These are phyloP conservation scores for Sphaerosporella brunnea DNA, from an alignment of 495 filamentous ascomycete species.

Conservation along the genomic window DNA sequence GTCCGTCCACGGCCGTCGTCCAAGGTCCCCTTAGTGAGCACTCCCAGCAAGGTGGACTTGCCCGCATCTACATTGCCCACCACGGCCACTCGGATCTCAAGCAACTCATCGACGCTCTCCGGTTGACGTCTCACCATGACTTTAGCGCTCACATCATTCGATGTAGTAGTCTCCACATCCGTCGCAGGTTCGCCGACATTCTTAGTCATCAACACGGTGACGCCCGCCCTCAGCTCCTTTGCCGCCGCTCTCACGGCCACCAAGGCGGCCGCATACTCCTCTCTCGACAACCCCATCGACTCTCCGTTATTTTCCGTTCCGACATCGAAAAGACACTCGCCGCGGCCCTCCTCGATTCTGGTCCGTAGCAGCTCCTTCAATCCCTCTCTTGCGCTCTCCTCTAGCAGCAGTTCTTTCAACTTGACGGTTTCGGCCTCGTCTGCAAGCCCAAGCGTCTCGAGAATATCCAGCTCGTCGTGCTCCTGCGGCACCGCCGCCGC, in stretches of 20 bases:
- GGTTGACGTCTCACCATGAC: slow-evolving; percentile 63
- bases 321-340: slow-evolving; percentile 80
- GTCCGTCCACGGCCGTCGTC: slow-evolving; percentile 92
- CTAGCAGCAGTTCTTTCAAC: slow-evolving; percentile 61
- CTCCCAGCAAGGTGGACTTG: slow-evolving; percentile 91
- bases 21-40: slow-evolving; percentile 84
- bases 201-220: slow-evolving; percentile 63
- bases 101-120: slow-evolving; percentile 61
- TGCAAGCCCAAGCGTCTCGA: slow-evolving; percentile 67
- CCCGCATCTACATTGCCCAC: slow-evolving; percentile 97
- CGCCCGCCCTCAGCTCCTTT: slow-evolving; percentile 49
- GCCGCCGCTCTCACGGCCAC: slow-evolving; percentile 48
- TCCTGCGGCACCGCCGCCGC: slow-evolving; percentile 33
- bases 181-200: slow-evolving; percentile 39
- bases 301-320: slow-evolving; percentile 81
- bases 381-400: slow-evolving; percentile 43
- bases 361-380: slow-evolving; percentile 43
- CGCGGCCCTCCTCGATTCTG: slow-evolving; percentile 68
- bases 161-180: slow-evolving; percentile 60
- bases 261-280: slow-evolving; percentile 64
- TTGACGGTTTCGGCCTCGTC: slow-evolving; percentile 47
- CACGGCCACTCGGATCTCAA: slow-evolving; percentile 91
- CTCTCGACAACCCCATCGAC: slow-evolving; percentile 61
- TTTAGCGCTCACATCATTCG: slow-evolving; percentile 45
- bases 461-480: slow-evolving; percentile 78